These are phyloP conservation scores for Vaucheria bursata DNA, from an alignment of 352 stramenopile species.

Conservation along the genomic window DNA sequence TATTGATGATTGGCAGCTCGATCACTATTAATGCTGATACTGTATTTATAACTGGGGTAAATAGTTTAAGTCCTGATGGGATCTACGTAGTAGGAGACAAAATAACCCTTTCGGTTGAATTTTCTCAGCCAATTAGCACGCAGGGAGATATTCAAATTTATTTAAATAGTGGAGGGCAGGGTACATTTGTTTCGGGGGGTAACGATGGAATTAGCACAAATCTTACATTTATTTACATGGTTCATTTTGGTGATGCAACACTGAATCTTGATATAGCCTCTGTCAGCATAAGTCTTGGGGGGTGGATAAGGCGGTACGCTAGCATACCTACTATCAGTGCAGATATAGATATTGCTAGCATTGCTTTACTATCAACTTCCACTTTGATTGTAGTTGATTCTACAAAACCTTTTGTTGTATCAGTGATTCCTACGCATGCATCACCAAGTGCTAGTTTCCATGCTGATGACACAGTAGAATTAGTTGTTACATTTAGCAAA, in stretches of 20 bases:
- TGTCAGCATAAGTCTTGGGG: constrained; percentile 18
- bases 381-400: constrained; percentile 16
- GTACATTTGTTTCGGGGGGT: not conserved
- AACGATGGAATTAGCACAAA: constrained; percentile 11
- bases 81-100: not conserved
- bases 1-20: not conserved
- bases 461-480: constrained; percentile 4
- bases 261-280: not conserved
- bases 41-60: not conserved
- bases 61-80: not conserved
- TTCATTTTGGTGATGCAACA: constrained; percentile 10
- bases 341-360: constrained; percentile 10
- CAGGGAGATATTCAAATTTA: not conserved
- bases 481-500: constrained; percentile 36
- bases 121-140: not conserved
- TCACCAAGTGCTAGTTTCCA: constrained; percentile 8
- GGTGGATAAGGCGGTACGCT: constrained; percentile 21
- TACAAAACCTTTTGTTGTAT: no score
- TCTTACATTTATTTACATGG: constrained; percentile 29
- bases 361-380: not conserved
- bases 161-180: constrained; percentile 8
- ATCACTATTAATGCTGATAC: not conserved
- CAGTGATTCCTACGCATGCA: no score
- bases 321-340: constrained; percentile 24
- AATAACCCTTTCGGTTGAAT: not conserved